Percentiles rank a stretch among this genome's conserved stretches.
phyloP scores from a whole-genome alignment of 2,329 filamentous ascomycete genomes.

The Stagonosporopsis cucurbitacearum region DNA sequence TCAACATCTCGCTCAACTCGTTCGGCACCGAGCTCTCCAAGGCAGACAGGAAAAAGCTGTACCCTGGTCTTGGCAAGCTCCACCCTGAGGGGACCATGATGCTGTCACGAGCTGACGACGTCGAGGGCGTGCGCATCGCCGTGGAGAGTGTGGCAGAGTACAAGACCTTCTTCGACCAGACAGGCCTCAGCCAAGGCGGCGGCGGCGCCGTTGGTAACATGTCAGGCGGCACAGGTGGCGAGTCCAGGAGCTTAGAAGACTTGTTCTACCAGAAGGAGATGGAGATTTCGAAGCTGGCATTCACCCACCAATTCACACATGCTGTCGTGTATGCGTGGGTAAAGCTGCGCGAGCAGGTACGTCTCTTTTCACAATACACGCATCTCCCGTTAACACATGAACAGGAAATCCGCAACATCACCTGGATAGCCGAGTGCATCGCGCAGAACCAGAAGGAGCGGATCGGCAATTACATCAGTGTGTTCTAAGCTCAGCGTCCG shows the following conservation, averaged over 20 bases:
- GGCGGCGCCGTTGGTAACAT: constrained; percentile 81
- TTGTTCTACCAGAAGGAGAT: constrained; percentile 99
- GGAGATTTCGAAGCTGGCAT: constrained; percentile 94
- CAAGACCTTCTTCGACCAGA: constrained; percentile 93
- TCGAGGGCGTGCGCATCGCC: constrained; percentile 90
- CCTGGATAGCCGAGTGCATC: constrained; percentile 99
- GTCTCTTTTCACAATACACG: constrained; percentile 37
- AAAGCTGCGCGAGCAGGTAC: constrained; percentile 93
- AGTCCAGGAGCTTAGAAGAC: constrained; percentile 91
- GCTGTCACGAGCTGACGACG: constrained; percentile 92
- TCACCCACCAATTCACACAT: constrained; percentile 94
- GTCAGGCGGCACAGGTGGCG: constrained; percentile 77
- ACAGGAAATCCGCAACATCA: constrained; percentile 98
- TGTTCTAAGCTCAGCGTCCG: constrained; percentile 62
- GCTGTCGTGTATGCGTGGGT: constrained; percentile 98
- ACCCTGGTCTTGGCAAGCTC: constrained; percentile 87
- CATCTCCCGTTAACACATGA: constrained; percentile 21
- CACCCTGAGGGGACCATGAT: constrained; percentile 95
- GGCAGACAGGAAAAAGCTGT: constrained; percentile 92
- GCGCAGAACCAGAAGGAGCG: constrained; percentile 99
- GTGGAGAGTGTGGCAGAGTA: constrained; percentile 94
- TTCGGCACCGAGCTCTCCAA: constrained; percentile 97
- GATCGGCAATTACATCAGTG: constrained; percentile 98
- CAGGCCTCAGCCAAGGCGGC: constrained; percentile 77
- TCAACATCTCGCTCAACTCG: constrained; percentile 99